A percentile compares a stretch with the other conserved stretches of the same genome.
Conservation (phyloP, 768 basidiomycete species). For the Tylopilus sp. region DNA sequence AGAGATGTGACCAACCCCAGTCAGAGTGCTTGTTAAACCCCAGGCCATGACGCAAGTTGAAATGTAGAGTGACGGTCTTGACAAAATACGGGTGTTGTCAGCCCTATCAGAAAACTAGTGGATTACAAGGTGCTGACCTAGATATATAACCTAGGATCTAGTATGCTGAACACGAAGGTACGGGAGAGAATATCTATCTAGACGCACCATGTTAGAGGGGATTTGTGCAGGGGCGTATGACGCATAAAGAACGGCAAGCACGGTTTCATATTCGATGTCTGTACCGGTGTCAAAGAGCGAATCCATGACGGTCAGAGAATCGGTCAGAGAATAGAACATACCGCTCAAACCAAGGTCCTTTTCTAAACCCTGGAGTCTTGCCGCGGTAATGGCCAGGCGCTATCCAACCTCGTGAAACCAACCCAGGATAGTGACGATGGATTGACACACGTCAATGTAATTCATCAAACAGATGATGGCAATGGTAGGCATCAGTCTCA, state of each 20-base stretch:
- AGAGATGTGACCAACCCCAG: constrained; percentile 44
- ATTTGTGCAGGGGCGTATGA: constrained; percentile 63
- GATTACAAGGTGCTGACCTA: constrained; percentile 33
- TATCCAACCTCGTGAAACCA: constrained; percentile 9
- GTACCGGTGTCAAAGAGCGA: not conserved
- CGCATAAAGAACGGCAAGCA: constrained; percentile 52
- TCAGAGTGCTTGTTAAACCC: constrained; percentile 61
- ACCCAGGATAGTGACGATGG: too few species aligned
- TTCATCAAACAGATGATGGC: constrained; percentile 25
- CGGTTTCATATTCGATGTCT: constrained; percentile 52
- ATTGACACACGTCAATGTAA: constrained; percentile 21
- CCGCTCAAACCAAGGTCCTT: constrained; percentile 36
- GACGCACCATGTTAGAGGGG: constrained; percentile 62
- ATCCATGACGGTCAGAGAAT: not conserved
- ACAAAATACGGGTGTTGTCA: not conserved
- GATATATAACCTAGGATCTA: constrained; percentile 55
- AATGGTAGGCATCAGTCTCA: constrained; percentile 27
- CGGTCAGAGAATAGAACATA: not conserved
- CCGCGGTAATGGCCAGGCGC: constrained; percentile 38
- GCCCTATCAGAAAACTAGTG: not conserved
- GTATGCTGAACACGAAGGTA: not conserved
- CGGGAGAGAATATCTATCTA: not conserved
- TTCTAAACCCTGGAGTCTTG: constrained; percentile 39
- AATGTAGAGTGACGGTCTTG: constrained; percentile 61
- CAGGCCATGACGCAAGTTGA: constrained; percentile 56